Evolutionary conservation across 306 rosid genomes (phyloP).

Genomic region (Cicer arietinum): DNA sequence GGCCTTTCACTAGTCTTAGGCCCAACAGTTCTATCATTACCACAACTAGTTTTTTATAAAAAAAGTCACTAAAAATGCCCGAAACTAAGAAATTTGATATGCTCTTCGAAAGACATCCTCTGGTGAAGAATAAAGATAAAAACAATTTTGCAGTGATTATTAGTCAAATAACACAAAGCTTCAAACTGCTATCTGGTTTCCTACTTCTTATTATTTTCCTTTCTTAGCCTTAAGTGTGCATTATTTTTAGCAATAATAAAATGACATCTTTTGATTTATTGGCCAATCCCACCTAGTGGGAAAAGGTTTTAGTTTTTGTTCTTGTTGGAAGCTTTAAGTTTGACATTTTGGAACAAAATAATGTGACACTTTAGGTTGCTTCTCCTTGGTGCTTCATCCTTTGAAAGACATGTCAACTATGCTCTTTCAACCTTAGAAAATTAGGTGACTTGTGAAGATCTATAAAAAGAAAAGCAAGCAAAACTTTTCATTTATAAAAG

Average conservation of each 20-base stretch:
- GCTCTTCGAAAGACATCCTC: background rate
- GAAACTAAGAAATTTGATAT: background rate
- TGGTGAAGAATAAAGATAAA: background rate
- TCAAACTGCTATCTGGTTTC: background rate
- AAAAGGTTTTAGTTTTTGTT: background rate
- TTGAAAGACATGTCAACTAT: conserved; percentile 5
- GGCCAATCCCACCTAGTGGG: background rate
- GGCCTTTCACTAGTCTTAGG: too few relatives aligned
- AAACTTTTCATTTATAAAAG: background rate
- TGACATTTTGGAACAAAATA: background rate
- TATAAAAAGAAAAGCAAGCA: background rate
- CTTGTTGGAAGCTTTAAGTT: background rate
- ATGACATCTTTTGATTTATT: background rate
- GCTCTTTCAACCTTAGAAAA: conserved; percentile 3
- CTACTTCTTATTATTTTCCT: background rate
- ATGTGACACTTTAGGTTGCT: background rate
- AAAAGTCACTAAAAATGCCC: background rate
- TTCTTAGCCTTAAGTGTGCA: background rate
- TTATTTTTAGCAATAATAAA: background rate
- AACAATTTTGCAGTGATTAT: background rate
- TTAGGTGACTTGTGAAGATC: background rate
- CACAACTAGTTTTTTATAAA: background rate
- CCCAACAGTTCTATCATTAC: too few relatives aligned
- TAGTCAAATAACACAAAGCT: conserved; percentile 6
- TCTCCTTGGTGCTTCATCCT: background rate